Evolutionary conservation across 1,139 yeast species (phyloP), one percentile per base, ranked within the genome.

Genomic region (Saccharomyces hybrid): DNA sequence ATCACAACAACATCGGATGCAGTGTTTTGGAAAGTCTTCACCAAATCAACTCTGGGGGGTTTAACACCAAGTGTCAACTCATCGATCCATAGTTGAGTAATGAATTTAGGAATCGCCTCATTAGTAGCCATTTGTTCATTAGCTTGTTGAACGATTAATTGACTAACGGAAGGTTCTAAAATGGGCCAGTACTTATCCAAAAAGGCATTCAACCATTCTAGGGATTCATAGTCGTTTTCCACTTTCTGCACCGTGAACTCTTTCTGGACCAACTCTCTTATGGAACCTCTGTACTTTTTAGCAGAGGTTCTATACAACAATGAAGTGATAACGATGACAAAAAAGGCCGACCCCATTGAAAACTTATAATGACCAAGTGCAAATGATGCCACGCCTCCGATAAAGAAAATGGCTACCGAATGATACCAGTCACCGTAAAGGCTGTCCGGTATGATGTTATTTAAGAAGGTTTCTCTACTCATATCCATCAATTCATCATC

Each of bases 401-500:
- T 71, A 32, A 84, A 72, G 59, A 89, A 75, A 48, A 81, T 77
- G 0, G 81, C 97, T 14, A 86, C 84, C 59, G 86, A 85, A 69
- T 93, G 98, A 69, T 84, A 93, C 98, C 98, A 93, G 64, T 93
- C 97, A 54, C 98, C 98, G 64, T 86, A 88, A 14, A 81, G 79
- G 41, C 72, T 76, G 31, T 85, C 83, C 2, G 95, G 93, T 52
- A 90, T 74, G 64, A 84, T 80, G 57, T 80, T 77, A 63, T 87
- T 91, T 59, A 88, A 79, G 51, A 84, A 63, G 0, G 97, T 87
- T 8, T 88, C 80, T 38, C 79, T 78, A 41, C 84, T 78, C 59
- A 88, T 74, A 66, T 84, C 90, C 57, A 76, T 74, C 56, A 84
- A 76, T 62, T 86, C 89, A 63, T 88, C 95, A 49, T 83, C 86